phyloP scores from a whole-genome alignment of 163 green algal genomes.

The Chlamydomonas reinhardtii region DNA sequence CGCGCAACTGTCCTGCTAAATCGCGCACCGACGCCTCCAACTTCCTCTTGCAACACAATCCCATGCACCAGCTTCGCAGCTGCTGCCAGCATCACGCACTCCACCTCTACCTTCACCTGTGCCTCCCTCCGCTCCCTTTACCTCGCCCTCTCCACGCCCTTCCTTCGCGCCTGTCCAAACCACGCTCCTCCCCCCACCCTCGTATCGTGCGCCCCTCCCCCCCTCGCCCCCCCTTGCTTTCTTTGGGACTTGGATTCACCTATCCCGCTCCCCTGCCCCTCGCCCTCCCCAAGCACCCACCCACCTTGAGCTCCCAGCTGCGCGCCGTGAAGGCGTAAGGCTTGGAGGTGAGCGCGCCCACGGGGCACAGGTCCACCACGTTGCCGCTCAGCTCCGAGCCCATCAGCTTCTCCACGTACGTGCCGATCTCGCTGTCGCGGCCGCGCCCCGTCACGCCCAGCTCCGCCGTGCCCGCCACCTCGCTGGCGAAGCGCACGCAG shows the following conservation, averaged over 20 bases:
- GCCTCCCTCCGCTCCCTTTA: no score
- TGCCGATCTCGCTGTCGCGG: constrained; percentile 94
- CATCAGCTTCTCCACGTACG: constrained; percentile 97
- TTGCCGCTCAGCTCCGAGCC: constrained; percentile 95
- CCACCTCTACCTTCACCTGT: no score
- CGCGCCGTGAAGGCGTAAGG: constrained; percentile 96
- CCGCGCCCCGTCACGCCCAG: constrained; percentile 96
- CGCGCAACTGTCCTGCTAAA: no score
- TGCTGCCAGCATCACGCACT: no score
- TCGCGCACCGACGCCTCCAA: no score
- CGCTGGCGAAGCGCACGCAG: constrained; percentile 96
- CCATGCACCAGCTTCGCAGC: no score
- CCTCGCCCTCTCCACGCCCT: no score
- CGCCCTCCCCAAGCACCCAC: neutral
- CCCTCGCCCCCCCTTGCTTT: neutral
- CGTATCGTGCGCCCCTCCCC: no score
- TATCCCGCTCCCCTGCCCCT: neutral
- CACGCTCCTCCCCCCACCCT: no score
- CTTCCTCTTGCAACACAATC: no score
- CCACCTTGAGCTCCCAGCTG: constrained; percentile 95
- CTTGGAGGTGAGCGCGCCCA: constrained; percentile 98
- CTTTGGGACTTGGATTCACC: no score
- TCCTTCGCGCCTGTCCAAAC: no score
- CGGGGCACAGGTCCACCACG: constrained; percentile 99
- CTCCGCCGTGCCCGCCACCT: constrained; percentile 96